Conservation (phyloP, 1,284 basidiomycete genomes). For the Pseudozyma sp. region DNA sequence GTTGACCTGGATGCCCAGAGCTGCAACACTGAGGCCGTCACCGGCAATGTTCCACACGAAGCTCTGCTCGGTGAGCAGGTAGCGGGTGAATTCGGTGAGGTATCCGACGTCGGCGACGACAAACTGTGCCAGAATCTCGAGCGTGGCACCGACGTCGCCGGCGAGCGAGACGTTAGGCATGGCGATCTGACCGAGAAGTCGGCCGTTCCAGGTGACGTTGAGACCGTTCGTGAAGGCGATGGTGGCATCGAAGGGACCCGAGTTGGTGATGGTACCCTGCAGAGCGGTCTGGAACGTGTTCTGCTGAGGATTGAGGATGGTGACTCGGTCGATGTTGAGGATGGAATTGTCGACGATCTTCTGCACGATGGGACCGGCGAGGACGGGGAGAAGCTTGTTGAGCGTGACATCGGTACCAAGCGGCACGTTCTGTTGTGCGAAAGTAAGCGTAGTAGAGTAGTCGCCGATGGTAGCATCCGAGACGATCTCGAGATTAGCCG, state of each 20-base stretch:
- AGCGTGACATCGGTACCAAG: conserved; percentile 76
- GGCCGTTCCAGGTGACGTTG: conserved; percentile 76
- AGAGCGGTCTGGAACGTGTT: conserved; percentile 76
- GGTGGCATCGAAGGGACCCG: conserved; percentile 81
- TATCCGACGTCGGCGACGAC: conserved; percentile 75
- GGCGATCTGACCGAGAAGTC: conserved; percentile 75
- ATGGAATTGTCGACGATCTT: conserved; percentile 76
- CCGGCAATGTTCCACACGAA: conserved; percentile 81
- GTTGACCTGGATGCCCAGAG: conserved; percentile 71
- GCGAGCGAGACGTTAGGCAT: conserved; percentile 73
- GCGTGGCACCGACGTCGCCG: conserved; percentile 76
- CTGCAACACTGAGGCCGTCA: conserved; percentile 75
- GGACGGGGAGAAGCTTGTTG: conserved; percentile 77
- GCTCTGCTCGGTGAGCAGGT: conserved; percentile 76
- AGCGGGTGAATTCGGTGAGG: conserved; percentile 78
- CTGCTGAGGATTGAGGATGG: conserved; percentile 69
- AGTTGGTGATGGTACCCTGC: conserved; percentile 77
- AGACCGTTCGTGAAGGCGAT: conserved; percentile 78
- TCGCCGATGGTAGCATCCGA: conserved; percentile 76
- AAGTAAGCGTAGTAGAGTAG: conserved; percentile 76
- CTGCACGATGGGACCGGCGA: conserved; percentile 84
- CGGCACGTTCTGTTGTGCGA: conserved; percentile 75
- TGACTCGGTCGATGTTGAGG: conserved; percentile 69
- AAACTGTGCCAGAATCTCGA: conserved; percentile 75
- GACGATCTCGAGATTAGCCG: conserved; percentile 75